Conservation (phyloP, 2,329 filamentous ascomycete species). For the Madurella mycetomatis region DNA sequence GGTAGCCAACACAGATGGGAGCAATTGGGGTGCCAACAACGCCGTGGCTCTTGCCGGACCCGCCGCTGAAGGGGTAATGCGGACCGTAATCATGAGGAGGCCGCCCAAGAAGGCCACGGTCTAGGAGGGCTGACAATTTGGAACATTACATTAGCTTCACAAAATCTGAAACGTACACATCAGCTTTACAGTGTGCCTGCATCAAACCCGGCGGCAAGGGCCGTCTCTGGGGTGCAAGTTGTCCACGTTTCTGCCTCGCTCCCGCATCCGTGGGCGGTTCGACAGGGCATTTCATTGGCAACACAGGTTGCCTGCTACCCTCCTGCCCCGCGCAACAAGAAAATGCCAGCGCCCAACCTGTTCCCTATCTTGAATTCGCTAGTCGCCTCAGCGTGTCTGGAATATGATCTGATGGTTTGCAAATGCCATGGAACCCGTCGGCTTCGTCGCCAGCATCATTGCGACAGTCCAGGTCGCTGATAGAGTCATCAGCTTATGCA, state of each 20-base stretch:
- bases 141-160: neutral
- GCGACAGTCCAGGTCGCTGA: slow-evolving; percentile 15
- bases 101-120: slow-evolving; percentile 5
- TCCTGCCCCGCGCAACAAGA: too few species aligned
- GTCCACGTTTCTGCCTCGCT: too few species aligned
- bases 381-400: too few species aligned
- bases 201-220: neutral
- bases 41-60: slow-evolving; percentile 23
- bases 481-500: slow-evolving; percentile 13
- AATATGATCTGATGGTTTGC: too few species aligned
- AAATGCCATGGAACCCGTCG: slow-evolving; percentile 12
- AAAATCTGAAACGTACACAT: neutral
- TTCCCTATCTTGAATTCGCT: too few species aligned
- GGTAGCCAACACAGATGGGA: slow-evolving; percentile 9
- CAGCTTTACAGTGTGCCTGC: too few species aligned
- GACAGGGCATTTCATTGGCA: slow-evolving; percentile 2
- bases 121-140: neutral
- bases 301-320: neutral
- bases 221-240: too few species aligned
- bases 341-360: too few species aligned
- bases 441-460: slow-evolving; percentile 11
- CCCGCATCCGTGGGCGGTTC: neutral
- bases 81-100: slow-evolving; percentile 29
- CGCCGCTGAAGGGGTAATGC: slow-evolving; percentile 20
- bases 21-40: slow-evolving; percentile 27